A percentile compares a stretch with the other conserved stretches of the same genome.
These are phyloP conservation scores for Triticum aestivum DNA, from an alignment of 176 grass and related monocot species.

Conservation along the genomic window DNA sequence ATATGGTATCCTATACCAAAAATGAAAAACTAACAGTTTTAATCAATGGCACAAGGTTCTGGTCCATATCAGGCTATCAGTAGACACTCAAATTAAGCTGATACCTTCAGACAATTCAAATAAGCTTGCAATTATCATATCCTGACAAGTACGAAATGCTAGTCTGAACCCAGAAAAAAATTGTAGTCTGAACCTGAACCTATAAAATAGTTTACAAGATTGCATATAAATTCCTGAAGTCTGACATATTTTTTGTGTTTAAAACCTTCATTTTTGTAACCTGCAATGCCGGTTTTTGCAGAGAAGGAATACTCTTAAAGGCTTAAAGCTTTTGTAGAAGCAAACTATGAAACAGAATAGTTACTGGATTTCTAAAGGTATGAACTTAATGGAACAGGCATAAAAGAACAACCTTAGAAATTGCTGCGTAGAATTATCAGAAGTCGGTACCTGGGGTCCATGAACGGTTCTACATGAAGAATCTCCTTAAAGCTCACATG, in stretches of 20 bases:
- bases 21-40: neutral
- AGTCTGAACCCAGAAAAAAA: neutral
- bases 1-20: neutral
- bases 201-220: neutral
- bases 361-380: neutral
- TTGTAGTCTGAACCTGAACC: neutral
- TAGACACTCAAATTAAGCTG: neutral
- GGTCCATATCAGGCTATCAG: neutral
- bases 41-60: neutral
- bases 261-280: neutral
- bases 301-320: neutral
- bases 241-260: neutral
- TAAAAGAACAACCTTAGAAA: neutral
- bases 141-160: neutral
- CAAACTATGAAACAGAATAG: neutral
- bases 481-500: slow-evolving; percentile 61
- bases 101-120: neutral
- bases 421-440: neutral
- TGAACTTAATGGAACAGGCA: neutral
- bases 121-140: neutral
- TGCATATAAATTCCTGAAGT: neutral
- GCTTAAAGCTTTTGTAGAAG: neutral
- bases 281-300: neutral
- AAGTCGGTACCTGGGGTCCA: slow-evolving; percentile 63
- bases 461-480: slow-evolving; percentile 58